Conservation (phyloP, 805 yeast species). For the Yamadazyma olivae region DNA sequence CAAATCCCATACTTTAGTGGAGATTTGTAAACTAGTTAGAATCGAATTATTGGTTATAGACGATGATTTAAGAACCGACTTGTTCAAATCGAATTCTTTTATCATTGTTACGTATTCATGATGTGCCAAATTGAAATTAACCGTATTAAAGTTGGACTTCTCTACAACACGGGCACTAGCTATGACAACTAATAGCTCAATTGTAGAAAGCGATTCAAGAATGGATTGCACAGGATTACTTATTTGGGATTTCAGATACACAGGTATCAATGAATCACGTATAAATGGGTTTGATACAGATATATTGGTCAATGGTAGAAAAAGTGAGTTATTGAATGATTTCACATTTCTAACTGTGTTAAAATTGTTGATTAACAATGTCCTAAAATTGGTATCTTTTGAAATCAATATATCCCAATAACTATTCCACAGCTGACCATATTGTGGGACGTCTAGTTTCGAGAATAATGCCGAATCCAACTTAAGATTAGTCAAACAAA, state of each 20-base stretch:
- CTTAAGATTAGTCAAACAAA: slow-evolving; percentile 41
- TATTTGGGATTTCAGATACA: slow-evolving; percentile 19
- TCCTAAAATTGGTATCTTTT: slow-evolving; percentile 13
- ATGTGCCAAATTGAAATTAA: slow-evolving; percentile 74
- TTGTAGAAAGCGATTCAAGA: slow-evolving; percentile 49
- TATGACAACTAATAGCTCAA: slow-evolving; percentile 69
- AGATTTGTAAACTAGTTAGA: slow-evolving; percentile 29
- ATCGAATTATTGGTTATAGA: slow-evolving; percentile 33
- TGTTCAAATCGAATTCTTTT: slow-evolving; percentile 38
- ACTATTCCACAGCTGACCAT: slow-evolving; percentile 45
- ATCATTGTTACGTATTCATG: slow-evolving; percentile 68
- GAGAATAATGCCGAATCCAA: slow-evolving; percentile 17
- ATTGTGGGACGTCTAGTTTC: slow-evolving; percentile 13
- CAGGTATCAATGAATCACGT: slow-evolving; percentile 20
- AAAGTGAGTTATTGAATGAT: slow-evolving; percentile 41
- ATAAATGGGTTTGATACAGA: slow-evolving; percentile 19
- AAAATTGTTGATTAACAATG: slow-evolving; percentile 35
- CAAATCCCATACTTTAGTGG: slow-evolving; percentile 56
- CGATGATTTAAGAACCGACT: slow-evolving; percentile 19
- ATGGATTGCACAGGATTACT: slow-evolving; percentile 24
- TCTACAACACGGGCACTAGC: slow-evolving; percentile 71
- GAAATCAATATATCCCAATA: slow-evolving; percentile 26
- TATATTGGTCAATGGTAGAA: slow-evolving; percentile 40
- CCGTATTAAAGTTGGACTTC: slow-evolving; percentile 53
- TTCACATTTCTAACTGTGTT: slow-evolving; percentile 59